These are phyloP conservation scores for Rhynchospora pubera DNA, from an alignment of 176 grass and related monocot species.

Conservation along the genomic window DNA sequence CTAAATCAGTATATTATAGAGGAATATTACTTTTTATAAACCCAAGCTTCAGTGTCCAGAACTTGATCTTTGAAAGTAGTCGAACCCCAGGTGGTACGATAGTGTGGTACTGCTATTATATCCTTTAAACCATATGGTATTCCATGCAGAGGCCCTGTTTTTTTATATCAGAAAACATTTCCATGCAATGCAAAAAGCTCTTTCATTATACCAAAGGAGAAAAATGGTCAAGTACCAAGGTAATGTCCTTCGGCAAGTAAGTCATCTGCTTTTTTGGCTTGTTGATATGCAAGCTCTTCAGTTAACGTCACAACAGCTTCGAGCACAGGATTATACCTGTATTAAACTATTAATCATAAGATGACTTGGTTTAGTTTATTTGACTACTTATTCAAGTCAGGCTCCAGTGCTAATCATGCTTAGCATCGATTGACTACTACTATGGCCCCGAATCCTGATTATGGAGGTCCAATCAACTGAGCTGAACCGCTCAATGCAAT, in stretches of 20 bases:
- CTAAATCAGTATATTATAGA: not conserved
- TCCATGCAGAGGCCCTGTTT: conserved; percentile 78
- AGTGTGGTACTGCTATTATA: conserved; percentile 85
- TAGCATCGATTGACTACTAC: not conserved
- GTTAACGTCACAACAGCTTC: conserved; percentile 68
- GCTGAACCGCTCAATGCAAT: not conserved
- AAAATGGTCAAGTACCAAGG: conserved; percentile 42
- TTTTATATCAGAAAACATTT: not conserved
- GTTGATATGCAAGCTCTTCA: conserved; percentile 72
- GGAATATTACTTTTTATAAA: conserved; percentile 65
- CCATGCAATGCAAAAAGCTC: not conserved
- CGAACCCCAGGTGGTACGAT: conserved; percentile 87
- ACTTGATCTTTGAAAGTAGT: conserved; percentile 82
- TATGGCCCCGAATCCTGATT: not conserved
- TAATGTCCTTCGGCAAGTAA: conserved; percentile 69
- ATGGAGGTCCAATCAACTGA: not conserved
- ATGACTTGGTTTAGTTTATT: conserved; percentile 1
- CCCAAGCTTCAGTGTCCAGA: conserved; percentile 60
- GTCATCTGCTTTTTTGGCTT: conserved; percentile 76
- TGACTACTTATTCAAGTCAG: not conserved
- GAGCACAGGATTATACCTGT: conserved; percentile 63
- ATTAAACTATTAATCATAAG: conserved; percentile 12
- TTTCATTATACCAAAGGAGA: not conserved
- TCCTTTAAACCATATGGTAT: conserved; percentile 98
- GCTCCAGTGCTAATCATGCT: not conserved